Base-by-base conservation (phyloP, 176 grass and related monocot species). In the Pontederia crassipes region DNA sequence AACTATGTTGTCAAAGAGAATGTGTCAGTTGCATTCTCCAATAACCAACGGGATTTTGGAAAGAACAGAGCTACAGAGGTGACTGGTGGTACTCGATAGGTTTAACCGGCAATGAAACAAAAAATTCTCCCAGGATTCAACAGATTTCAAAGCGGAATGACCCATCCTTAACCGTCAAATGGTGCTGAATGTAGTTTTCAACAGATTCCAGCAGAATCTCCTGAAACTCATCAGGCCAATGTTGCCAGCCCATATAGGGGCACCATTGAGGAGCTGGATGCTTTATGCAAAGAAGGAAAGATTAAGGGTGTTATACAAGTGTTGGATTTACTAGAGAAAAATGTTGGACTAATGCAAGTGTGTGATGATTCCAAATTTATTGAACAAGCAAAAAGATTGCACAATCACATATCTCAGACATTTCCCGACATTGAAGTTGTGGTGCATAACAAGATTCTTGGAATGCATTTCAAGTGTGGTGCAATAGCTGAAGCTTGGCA, bases 381-480 rank as follows among this genome's bases (percentile, higher is more conserved):
- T 58, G 64, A 66, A 58, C 75, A 88, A 80, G 93, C 87, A 59
- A 84, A 73, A 77, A 15, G 64, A 62, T 51, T 98, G 54, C 84
- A 88, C 61, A 52, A 73, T 51, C 49, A 74, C 52, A 81, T 98
- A 57, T 83, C 60, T 66, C 70, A 54, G 59, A 85, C 74, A 69
- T 63, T 71, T 52, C 49, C 53, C 56, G 17, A 29, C 76, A 26
- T 64, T 77, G 84, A 88, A 46, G 74, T 72, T 57, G 47, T 59
- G 79, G 64, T 92, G 64, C 71, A 91, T 59, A 92, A 98, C 69
- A 81, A 79, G 75, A 79, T 92, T 78, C 64, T 98, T 16, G 74
- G 92, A 53, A 92, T 92, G 93, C 92, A 92, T 73, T 61, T 78
- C 47, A 98, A 76, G 66, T 98, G 93, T 67, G 82, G 81, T 72